A percentile compares a stretch with the other conserved stretches of the same genome.
Conservation (phyloP, 768 basidiomycete species). For the Auricularia cornea region DNA sequence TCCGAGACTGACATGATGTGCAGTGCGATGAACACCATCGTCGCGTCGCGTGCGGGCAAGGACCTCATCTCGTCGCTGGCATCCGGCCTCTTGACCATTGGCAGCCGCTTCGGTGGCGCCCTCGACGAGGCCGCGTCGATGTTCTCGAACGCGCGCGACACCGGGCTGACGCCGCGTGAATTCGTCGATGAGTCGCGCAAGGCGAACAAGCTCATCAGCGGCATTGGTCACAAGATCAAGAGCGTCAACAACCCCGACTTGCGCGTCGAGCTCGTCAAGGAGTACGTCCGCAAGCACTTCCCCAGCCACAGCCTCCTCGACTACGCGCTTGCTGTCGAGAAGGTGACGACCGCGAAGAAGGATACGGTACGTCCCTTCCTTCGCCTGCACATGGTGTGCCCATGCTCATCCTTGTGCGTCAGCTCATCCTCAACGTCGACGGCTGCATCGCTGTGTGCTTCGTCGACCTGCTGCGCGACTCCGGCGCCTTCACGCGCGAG, state of each 20-base stretch:
- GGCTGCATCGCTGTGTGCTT: constrained; percentile 95
- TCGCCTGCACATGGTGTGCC: neutral
- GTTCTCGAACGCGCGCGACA: constrained; percentile 88
- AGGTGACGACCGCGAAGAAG: constrained; percentile 96
- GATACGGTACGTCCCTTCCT: constrained; percentile 59
- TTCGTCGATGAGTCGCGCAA: constrained; percentile 93
- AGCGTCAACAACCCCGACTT: constrained; percentile 93
- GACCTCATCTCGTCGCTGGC: constrained; percentile 95
- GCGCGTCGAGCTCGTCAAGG: constrained; percentile 89
- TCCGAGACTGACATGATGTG: constrained; percentile 1
- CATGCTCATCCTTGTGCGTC: neutral
- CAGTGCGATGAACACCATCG: constrained; percentile 98
- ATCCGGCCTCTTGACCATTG: constrained; percentile 94
- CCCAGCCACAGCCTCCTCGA: constrained; percentile 87
- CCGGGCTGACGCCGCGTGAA: constrained; percentile 92
- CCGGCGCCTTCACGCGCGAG: constrained; percentile 89
- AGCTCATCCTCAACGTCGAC: constrained; percentile 94
- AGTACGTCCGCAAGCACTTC: constrained; percentile 94
- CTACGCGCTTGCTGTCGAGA: constrained; percentile 94
- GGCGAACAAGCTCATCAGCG: constrained; percentile 91
- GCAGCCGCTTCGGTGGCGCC: constrained; percentile 91
- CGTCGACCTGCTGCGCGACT: constrained; percentile 87
- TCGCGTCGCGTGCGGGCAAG: constrained; percentile 98
- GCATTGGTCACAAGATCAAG: constrained; percentile 99
- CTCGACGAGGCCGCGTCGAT: constrained; percentile 94